Evolutionary conservation across 495 filamentous ascomycete genomes (phyloP), one percentile per base, ranked within the genome.

Genomic region (Penicillium paradoxum): DNA sequence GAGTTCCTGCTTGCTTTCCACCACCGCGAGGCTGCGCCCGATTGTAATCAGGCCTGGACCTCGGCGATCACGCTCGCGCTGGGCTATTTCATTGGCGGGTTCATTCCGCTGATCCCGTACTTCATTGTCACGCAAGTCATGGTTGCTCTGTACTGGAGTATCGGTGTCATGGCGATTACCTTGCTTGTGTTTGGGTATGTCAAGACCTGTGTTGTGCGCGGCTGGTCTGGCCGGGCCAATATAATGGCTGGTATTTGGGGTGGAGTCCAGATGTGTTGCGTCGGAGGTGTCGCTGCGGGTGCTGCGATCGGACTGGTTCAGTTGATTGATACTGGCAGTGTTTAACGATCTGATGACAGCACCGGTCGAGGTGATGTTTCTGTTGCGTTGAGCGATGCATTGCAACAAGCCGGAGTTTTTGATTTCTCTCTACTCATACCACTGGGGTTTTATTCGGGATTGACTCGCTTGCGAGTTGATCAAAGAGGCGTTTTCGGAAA

Each of bases 31-130:
- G 62, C 76, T 24, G 60, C 66, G 48, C 80, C 79, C 1, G 72
- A 74, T 49, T 73, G 75, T 32, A 76, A 76, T 52, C 73, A 81
- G 49, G 77, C 81, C 10, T 78, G 77, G 61, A 83, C 74, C 24
- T 83, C 81, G 27, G 76, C 79, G 24, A 62, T 81, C 19, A 85
- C 82, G 0, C 79, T 91, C n/a, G 82, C 84, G 0, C 57, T 84
- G 13, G 85, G 83, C 0, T 91, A 91, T 64, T 80, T 89, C 49
- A 64, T 90, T 18, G 88, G 87, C 22, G 88, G 88, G 1, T 76
- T 87, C 40, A 73, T 90, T 4, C 86, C 86, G 4, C 70, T 91
- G 9, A 71, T 88, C 43, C 88, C 87, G 5, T 91, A 91, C 62
- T 84, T 91, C 59, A 82, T 85, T 56, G 79, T 83, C 15, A 53